These are phyloP conservation scores for Mycena chlorophos DNA, from an alignment of 768 basidiomycete species.

Conservation along the genomic window DNA sequence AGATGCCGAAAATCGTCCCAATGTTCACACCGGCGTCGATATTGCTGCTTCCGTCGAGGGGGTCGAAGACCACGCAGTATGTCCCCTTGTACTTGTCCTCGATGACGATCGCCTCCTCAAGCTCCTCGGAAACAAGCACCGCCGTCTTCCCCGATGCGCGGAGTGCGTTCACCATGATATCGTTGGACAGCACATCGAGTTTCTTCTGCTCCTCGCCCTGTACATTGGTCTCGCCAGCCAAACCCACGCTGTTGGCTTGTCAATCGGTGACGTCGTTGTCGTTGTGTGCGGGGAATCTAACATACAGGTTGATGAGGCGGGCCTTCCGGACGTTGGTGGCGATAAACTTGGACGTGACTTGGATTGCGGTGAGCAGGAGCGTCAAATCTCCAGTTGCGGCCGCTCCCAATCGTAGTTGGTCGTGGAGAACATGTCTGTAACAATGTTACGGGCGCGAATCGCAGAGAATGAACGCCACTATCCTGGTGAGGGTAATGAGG, in stretches of 20 bases:
- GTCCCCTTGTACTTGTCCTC: constrained; percentile 77
- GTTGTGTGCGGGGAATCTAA: constrained; percentile 18
- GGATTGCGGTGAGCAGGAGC: constrained; percentile 91
- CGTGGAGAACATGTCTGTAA: constrained; percentile 79
- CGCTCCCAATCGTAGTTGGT: constrained; percentile 80
- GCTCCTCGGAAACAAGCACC: constrained; percentile 95
- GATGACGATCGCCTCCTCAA: constrained; percentile 90
- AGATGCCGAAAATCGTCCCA: constrained; percentile 96
- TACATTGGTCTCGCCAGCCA: constrained; percentile 94
- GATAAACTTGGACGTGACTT: constrained; percentile 95
- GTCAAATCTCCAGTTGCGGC: constrained; percentile 93
- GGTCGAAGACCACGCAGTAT: constrained; percentile 99
- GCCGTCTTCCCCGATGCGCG: constrained; percentile 95
- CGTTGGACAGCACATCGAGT: constrained; percentile 94
- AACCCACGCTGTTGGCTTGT: constrained; percentile 68
- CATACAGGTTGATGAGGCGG: constrained; percentile 93
- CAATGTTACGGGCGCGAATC: constrained; percentile 1
- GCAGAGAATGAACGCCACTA: constrained; percentile 21
- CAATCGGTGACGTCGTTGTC: background rate
- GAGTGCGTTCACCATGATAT: constrained; percentile 98
- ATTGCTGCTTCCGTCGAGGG: constrained; percentile 93
- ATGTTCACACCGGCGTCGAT: constrained; percentile 99
- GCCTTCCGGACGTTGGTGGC: constrained; percentile 97
- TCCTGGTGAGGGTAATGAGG: constrained; percentile 91
- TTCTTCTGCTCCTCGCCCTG: constrained; percentile 99